Evolutionary conservation across 192 early-diverging fungal genomes (phyloP), one percentile per base, ranked within the genome.

Genomic region (Entomortierella lignicola): DNA sequence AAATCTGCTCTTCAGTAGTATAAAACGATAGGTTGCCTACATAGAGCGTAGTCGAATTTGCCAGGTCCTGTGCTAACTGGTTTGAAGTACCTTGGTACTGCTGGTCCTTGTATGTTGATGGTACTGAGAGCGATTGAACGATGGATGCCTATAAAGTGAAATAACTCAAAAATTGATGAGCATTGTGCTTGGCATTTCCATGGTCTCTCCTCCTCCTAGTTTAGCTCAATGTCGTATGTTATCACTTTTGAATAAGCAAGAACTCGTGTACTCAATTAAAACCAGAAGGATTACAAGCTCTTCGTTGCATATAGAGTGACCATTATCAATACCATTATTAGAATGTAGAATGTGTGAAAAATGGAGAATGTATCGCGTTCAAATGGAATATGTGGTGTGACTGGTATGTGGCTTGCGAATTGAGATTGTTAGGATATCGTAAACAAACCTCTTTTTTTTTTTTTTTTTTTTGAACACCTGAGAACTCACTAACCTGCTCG

Each of bases 1-100:
- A 94, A 26, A 99, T 91, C 81, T 99, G 98, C 87, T 99, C 98
- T 84, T 99, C 98, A 0, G 97, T 97, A 2, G 97, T 99, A 86
- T 91, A 99, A 70, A 98, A 99, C 21, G 96, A 97, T 42, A 99
- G 82, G 83, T 99, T 99, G 54, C 98, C 98, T 15, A 99, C 91
- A 67, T 99, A 99, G 39, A 99, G 89, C 25, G 98, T 98, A 0
- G 94, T 86, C 4, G 94, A 90, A 29, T 64, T 80, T 7, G 86
- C 77, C 21, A 89, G 79, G 60, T 91, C 82, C 58, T 86, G 77
- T 20, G 83, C 82, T 27, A 86, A 66, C 69, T 85, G 79, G 54
- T 67, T 81, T 8, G 83, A 84, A 21, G 79, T 82, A 31, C 83
- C 88, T 74, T 90, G 84, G 85, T 96, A 96, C 70, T 91, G 89